Percentiles rank a stretch among this genome's conserved stretches.
Evolutionary conservation across 192 early-diverging fungal genomes (phyloP).

Genomic region (Coemansia brasiliensis): DNA sequence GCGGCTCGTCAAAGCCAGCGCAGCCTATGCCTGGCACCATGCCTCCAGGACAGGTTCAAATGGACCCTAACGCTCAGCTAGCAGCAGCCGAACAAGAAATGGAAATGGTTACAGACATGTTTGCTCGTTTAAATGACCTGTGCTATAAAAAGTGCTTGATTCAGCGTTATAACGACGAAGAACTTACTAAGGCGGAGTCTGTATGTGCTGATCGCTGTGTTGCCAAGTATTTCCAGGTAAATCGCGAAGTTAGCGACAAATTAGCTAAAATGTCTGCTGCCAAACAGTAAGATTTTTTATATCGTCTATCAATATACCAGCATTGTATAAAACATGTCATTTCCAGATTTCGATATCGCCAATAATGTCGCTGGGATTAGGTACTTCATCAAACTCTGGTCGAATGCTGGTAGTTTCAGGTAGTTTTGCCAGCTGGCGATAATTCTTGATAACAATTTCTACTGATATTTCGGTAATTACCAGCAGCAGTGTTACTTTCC

Average conservation of each 20-base stretch:
- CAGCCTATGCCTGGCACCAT: slow-evolving; percentile 17
- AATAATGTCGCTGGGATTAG: slow-evolving; percentile 45
- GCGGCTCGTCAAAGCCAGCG: slow-evolving; percentile 24
- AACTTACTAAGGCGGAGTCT: slow-evolving; percentile 87
- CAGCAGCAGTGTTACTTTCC: slow-evolving; percentile 36
- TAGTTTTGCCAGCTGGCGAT: slow-evolving; percentile 42
- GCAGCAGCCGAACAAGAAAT: slow-evolving; percentile 74
- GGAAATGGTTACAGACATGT: slow-evolving; percentile 80
- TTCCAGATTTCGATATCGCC: slow-evolving; percentile 54
- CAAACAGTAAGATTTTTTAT: slow-evolving; percentile 28
- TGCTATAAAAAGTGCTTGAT: slow-evolving; percentile 88
- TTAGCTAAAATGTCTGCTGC: slow-evolving; percentile 59
- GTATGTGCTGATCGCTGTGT: slow-evolving; percentile 90
- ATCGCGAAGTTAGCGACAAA: slow-evolving; percentile 72
- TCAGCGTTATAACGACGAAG: slow-evolving; percentile 72
- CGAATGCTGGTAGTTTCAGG: slow-evolving; percentile 6
- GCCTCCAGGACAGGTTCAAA: slow-evolving; percentile 24
- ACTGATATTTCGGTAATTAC: slow-evolving; percentile 41
- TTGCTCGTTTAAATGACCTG: slow-evolving; percentile 72
- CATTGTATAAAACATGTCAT: slow-evolving; percentile 14
- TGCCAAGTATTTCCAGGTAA: slow-evolving; percentile 83
- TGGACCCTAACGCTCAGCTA: slow-evolving; percentile 51
- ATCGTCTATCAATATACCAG: neutral
- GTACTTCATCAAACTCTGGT: slow-evolving; percentile 59
- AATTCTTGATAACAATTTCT: slow-evolving; percentile 51